Evolutionary conservation across 179 eudicot genomes (phyloP).

Genomic region (Beta corolliflora): DNA sequence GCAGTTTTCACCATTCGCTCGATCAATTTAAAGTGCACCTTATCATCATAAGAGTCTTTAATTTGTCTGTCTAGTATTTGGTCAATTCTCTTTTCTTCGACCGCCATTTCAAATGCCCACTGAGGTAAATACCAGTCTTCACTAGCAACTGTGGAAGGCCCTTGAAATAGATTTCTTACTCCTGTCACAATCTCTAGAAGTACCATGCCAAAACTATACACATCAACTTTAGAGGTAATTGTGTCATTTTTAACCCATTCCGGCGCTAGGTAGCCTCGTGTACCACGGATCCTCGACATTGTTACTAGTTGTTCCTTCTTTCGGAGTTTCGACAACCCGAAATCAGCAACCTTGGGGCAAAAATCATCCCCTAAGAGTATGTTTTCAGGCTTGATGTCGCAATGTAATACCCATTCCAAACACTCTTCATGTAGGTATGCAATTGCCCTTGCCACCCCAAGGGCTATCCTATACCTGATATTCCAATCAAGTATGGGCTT

Average conservation of each 20-base stretch:
- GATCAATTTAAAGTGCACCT: slow-evolving; percentile 57
- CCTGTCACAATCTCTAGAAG: slow-evolving; percentile 75
- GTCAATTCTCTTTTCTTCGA: slow-evolving; percentile 60
- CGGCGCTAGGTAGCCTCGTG: slow-evolving; percentile 89
- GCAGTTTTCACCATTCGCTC: slow-evolving; percentile 92
- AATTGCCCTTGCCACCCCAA: slow-evolving; percentile 86
- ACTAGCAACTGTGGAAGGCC: slow-evolving; percentile 51
- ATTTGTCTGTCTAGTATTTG: slow-evolving; percentile 60
- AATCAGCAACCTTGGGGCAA: slow-evolving; percentile 88
- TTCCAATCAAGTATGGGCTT: slow-evolving; percentile 79
- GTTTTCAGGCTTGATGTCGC: slow-evolving; percentile 90
- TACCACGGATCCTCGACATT: slow-evolving; percentile 74
- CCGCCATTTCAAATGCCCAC: slow-evolving; percentile 84
- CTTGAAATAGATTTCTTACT: slow-evolving; percentile 49
- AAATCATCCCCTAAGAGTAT: slow-evolving; percentile 84
- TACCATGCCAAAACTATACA: slow-evolving; percentile 90
- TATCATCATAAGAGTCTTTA: slow-evolving; percentile 50
- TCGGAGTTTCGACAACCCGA: slow-evolving; percentile 76
- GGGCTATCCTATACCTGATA: slow-evolving; percentile 74
- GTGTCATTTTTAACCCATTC: slow-evolving; percentile 71
- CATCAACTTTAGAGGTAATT: slow-evolving; percentile 80
- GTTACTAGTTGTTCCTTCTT: slow-evolving; percentile 72
- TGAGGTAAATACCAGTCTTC: slow-evolving; percentile 80
- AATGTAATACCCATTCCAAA: slow-evolving; percentile 81
- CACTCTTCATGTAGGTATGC: slow-evolving; percentile 91